phyloP scores from a whole-genome alignment of 2,329 filamentous ascomycete genomes.

The Sporothrix humicola region DNA sequence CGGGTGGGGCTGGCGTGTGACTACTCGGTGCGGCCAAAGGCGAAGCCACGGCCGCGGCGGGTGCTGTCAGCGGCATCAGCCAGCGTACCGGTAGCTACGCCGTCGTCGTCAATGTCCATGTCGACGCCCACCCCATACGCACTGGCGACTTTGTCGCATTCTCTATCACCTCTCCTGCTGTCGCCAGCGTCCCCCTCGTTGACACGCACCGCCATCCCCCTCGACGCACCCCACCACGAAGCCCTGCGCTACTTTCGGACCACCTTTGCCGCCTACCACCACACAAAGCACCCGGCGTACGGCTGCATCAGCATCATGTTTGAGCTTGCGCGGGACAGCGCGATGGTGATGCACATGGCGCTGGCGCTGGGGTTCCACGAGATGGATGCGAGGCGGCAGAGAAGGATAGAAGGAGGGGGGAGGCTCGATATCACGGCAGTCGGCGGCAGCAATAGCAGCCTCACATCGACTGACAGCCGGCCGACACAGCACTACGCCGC shows the following conservation, averaged over 20 bases:
- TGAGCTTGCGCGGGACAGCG: neutral
- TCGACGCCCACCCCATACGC: neutral
- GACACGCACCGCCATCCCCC: neutral
- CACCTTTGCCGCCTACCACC: neutral
- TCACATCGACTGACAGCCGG: neutral
- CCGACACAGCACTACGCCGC: neutral
- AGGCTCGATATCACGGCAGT: neutral
- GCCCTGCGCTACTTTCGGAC: slow-evolving; percentile 7
- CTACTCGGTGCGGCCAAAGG: neutral
- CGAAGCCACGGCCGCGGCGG: neutral
- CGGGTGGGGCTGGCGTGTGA: neutral
- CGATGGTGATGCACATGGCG: slow-evolving; percentile 24
- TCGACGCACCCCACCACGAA: neutral
- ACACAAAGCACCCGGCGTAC: slow-evolving; percentile 14
- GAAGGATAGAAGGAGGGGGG: neutral
- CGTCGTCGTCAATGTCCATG: neutral
- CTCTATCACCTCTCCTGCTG: no score
- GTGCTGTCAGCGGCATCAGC: neutral
- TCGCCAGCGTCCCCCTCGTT: no score
- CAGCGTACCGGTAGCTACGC: no score
- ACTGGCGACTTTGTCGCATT: no score
- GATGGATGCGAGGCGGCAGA: neutral
- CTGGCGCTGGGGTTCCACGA: slow-evolving; percentile 17
- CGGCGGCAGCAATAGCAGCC: neutral
- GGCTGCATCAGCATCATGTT: slow-evolving; percentile 25